Percentiles rank a stretch among this genome's conserved stretches.
These are phyloP conservation scores for Kazachstania martiniae DNA, from an alignment of 805 yeast genomes.

Conservation along the genomic window DNA sequence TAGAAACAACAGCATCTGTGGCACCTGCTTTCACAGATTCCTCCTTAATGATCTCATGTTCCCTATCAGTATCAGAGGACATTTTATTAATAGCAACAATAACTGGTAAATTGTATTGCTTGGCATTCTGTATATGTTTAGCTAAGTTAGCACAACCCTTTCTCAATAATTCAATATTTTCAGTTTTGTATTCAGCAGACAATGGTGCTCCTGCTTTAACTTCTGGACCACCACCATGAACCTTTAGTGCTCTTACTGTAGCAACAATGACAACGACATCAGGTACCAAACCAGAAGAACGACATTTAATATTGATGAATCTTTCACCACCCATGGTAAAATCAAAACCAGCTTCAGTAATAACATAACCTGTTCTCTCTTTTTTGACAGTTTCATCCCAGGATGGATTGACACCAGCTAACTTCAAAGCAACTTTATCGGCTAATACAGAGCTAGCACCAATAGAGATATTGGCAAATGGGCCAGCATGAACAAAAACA, in stretches of 20 bases:
- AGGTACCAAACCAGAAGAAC: constrained; percentile 70
- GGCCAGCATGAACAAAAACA: constrained; percentile 81
- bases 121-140: constrained; percentile 67
- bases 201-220: constrained; percentile 77
- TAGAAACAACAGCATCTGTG: constrained; percentile 62
- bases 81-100: constrained; percentile 76
- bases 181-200: constrained; percentile 62
- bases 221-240: constrained; percentile 85
- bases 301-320: constrained; percentile 70
- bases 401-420: constrained; percentile 55
- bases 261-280: constrained; percentile 75
- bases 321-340: constrained; percentile 91
- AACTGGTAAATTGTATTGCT: constrained; percentile 63
- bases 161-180: constrained; percentile 56
- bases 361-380: constrained; percentile 60
- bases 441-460: constrained; percentile 81
- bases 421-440: constrained; percentile 69
- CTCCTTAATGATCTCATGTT: constrained; percentile 56
- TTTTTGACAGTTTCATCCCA: constrained; percentile 33
- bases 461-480: constrained; percentile 78
- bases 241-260: constrained; percentile 72
- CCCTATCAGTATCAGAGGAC: constrained; percentile 60
- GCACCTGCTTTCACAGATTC: constrained; percentile 73
- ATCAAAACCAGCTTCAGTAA: constrained; percentile 84
- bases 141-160: constrained; percentile 67